phyloP scores from a whole-genome alignment of 78 protist species.

The Emiliania huxleyi region DNA sequence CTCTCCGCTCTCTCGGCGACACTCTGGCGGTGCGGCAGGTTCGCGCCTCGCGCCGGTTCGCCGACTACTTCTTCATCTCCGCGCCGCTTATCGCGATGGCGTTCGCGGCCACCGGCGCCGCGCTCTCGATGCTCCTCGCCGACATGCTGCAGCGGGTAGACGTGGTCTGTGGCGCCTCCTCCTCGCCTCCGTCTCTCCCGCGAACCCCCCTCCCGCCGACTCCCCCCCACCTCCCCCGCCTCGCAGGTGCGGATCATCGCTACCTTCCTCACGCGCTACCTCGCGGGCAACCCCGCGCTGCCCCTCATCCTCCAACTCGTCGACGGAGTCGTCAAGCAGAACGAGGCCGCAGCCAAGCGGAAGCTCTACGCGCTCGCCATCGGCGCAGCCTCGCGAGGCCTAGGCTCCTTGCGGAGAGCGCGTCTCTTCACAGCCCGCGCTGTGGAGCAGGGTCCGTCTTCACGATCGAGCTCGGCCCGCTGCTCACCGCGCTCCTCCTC shows the following conservation, averaged over 20 bases:
- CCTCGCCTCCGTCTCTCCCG: no score
- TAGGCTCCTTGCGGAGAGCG: no score
- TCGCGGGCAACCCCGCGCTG: neutral
- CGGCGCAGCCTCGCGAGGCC: no score
- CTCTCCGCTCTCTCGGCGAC: no score
- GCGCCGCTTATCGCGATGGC: neutral
- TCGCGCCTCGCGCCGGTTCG: neutral
- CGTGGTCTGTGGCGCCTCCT: no score
- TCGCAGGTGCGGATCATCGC: neutral
- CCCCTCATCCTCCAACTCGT: neutral
- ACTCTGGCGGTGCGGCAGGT: no score
- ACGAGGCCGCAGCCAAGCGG: neutral
- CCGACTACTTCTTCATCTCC: neutral
- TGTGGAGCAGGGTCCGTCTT: no score
- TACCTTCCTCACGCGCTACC: neutral
- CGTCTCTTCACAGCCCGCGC: no score
- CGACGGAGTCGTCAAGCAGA: neutral
- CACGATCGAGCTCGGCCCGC: constrained; percentile 19
- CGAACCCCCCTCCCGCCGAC: no score
- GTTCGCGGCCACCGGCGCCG: neutral
- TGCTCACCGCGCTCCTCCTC: neutral
- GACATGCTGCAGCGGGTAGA: neutral
- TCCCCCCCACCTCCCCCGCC: no score
- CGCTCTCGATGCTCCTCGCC: neutral
- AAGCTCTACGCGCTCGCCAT: constrained; percentile 11